Percentiles rank a stretch among this genome's conserved stretches.
These are phyloP conservation scores for Pythium vanterpoolii DNA, from an alignment of 352 stramenopile species.

Conservation along the genomic window DNA sequence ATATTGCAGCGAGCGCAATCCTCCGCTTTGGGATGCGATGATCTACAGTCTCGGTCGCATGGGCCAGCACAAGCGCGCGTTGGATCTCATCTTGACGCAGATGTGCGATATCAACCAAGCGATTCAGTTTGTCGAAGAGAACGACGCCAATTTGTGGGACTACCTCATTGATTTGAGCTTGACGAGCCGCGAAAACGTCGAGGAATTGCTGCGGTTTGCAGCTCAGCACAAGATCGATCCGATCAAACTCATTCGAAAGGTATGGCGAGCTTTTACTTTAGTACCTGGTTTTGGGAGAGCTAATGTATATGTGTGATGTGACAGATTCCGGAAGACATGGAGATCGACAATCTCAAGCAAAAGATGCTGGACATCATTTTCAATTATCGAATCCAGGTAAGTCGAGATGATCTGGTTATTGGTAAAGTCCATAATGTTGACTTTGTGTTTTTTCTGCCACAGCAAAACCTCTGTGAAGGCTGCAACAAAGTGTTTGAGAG, in stretches of 20 bases:
- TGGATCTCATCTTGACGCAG: constrained; percentile 82
- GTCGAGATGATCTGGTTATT: background rate
- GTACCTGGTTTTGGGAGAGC: too few relatives aligned
- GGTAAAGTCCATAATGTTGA: background rate
- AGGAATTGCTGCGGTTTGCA: constrained; percentile 67
- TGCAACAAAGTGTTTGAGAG: constrained; percentile 79
- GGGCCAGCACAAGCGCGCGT: constrained; percentile 82
- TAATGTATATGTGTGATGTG: background rate
- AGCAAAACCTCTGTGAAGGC: constrained; percentile 77
- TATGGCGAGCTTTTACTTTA: too few relatives aligned
- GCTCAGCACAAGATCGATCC: constrained; percentile 83
- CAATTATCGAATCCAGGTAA: constrained; percentile 82
- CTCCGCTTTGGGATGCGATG: constrained; percentile 82
- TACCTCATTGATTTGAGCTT: constrained; percentile 82
- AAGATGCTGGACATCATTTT: constrained; percentile 74
- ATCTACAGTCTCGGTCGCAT: constrained; percentile 86
- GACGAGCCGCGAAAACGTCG: constrained; percentile 71
- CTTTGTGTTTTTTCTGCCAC: background rate
- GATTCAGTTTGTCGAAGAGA: constrained; percentile 81
- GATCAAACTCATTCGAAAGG: constrained; percentile 82
- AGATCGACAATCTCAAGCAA: constrained; percentile 78
- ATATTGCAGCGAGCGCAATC: constrained; percentile 69
- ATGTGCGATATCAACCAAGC: constrained; percentile 77
- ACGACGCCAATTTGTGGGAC: constrained; percentile 76
- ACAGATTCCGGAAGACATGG: constrained; percentile 82